phyloP scores from a whole-genome alignment of 306 rosid genomes.

The Malus asiatica region DNA sequence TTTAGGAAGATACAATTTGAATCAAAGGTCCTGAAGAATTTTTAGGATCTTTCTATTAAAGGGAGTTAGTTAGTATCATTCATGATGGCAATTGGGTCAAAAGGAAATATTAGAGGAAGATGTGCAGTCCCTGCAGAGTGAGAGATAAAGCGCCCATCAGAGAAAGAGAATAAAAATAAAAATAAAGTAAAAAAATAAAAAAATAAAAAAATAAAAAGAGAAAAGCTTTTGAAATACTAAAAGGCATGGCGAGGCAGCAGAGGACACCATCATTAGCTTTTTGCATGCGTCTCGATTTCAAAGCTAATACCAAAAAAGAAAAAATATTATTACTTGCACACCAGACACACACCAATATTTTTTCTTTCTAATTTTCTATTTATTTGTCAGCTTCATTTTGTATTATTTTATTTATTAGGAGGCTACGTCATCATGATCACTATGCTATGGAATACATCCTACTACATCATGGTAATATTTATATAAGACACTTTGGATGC shows the following conservation, averaged over 20 bases:
- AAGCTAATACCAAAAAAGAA: background rate
- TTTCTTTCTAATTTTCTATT: background rate
- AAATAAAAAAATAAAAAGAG: background rate
- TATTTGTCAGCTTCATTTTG: background rate
- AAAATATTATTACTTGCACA: background rate
- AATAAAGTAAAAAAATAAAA: background rate
- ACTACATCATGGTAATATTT: background rate
- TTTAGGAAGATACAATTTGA: background rate
- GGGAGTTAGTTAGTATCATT: background rate
- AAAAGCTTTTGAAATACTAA: slow-evolving; percentile 52
- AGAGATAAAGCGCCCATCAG: slow-evolving; percentile 33
- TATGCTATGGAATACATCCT: slow-evolving; percentile 1
- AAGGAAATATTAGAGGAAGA: background rate
- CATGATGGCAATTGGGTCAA: slow-evolving; percentile 8
- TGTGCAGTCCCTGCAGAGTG: background rate
- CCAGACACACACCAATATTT: background rate
- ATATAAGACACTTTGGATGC: too few species aligned
- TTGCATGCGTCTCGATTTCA: slow-evolving; percentile 79
- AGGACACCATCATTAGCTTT: slow-evolving; percentile 76
- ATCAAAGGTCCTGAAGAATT: background rate
- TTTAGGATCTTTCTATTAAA: background rate
- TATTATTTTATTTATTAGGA: background rate
- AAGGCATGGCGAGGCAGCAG: slow-evolving; percentile 37
- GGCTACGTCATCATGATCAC: slow-evolving; percentile 22
- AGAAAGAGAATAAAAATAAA: background rate